Evolutionary conservation across 2,329 filamentous ascomycete genomes (phyloP).

Genomic region (Chrysosporium keratinophilum): DNA sequence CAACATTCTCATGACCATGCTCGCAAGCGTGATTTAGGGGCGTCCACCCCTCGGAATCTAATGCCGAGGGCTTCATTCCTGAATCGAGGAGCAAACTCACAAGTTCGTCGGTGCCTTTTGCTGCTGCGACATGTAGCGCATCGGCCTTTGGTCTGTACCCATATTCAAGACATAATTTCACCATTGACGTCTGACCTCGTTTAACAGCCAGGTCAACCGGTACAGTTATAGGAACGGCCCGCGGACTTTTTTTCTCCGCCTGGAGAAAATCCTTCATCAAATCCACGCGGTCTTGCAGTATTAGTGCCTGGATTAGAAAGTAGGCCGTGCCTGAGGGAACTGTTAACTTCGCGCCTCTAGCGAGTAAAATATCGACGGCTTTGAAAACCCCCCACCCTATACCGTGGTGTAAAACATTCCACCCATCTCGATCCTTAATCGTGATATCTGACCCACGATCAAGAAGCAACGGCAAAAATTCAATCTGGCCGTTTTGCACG

Average conservation of each 20-base stretch:
- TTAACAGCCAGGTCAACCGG: background rate
- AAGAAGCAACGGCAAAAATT: background rate
- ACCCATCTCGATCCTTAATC: background rate
- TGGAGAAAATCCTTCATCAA: background rate
- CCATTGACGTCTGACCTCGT: background rate
- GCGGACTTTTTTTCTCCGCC: background rate
- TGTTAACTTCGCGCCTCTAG: background rate
- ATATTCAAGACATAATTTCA: background rate
- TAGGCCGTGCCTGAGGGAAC: background rate
- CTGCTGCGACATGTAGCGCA: background rate
- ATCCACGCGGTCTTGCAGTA: too few relatives aligned
- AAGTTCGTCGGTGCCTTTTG: background rate
- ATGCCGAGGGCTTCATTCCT: background rate
- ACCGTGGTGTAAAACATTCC: background rate
- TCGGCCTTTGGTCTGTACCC: background rate
- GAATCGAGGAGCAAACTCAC: background rate
- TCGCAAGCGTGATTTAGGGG: background rate
- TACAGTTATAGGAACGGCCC: background rate
- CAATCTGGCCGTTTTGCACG: background rate
- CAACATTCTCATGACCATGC: background rate
- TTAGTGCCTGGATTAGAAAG: too few relatives aligned
- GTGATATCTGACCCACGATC: background rate
- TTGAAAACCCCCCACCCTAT: background rate
- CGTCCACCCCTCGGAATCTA: background rate
- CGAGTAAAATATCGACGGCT: background rate